A percentile compares a stretch with the other conserved stretches of the same genome.
Evolutionary conservation across 2,329 filamentous ascomycete genomes (phyloP).

Genomic region (Fusarium sp.): DNA sequence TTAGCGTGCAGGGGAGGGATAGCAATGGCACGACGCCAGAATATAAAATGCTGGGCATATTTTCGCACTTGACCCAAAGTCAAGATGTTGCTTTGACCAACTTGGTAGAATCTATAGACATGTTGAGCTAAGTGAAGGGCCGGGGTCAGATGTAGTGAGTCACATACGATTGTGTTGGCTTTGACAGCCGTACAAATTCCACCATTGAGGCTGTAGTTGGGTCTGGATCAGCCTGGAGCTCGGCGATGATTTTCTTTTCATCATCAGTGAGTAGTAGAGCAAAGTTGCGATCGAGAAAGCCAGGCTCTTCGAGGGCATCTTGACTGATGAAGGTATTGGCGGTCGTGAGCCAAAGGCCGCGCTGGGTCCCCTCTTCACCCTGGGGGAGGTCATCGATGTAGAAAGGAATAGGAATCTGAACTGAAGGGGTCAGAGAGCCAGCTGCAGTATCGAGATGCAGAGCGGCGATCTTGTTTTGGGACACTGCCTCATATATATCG

Average conservation of each 20-base stretch:
- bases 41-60: constrained; percentile 91
- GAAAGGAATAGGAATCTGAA: constrained; percentile 71
- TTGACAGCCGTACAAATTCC: constrained; percentile 81
- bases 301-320: constrained; percentile 72
- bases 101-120: constrained; percentile 67
- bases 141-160: background rate
- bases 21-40: constrained; percentile 92
- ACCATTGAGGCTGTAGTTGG: constrained; percentile 80
- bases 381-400: constrained; percentile 79
- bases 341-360: constrained; percentile 86
- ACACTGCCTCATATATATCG: constrained; percentile 83
- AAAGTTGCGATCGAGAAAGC: constrained; percentile 84
- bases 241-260: constrained; percentile 75
- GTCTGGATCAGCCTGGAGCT: constrained; percentile 80
- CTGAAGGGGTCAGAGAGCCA: constrained; percentile 67
- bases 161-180: constrained; percentile 69
- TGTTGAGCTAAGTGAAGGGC: background rate
- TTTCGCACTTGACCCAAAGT: constrained; percentile 83
- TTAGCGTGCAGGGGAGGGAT: constrained; percentile 90
- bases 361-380: constrained; percentile 73
- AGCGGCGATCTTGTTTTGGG: constrained; percentile 85
- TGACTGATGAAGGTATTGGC: constrained; percentile 78
- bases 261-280: constrained; percentile 86
- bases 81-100: constrained; percentile 76
- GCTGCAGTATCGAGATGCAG: constrained; percentile 75